Conservation (phyloP, 352 stramenopile genomes). For the Globisporangium solare region DNA sequence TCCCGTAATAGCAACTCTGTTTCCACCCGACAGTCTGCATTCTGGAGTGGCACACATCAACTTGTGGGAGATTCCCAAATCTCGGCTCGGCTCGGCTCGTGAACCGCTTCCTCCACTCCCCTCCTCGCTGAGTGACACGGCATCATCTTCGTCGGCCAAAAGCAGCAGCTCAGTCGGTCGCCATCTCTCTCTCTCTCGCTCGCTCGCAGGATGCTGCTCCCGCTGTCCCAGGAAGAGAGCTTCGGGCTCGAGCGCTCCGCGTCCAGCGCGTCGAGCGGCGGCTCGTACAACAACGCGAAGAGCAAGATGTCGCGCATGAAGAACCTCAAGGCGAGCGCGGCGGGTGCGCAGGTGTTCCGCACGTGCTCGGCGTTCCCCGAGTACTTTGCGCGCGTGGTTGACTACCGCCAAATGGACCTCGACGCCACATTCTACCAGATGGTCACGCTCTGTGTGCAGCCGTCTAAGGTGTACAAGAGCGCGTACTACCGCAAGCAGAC, state of each 20-base stretch:
- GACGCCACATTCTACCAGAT: constrained; percentile 88
- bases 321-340: constrained; percentile 27
- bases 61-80: too few species aligned
- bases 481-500: constrained; percentile 91
- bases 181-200: constrained; percentile 1
- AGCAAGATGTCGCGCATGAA: constrained; percentile 13
- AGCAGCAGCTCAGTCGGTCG: background rate
- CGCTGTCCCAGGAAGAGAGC: constrained; percentile 19
- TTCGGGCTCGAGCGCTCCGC: constrained; percentile 4
- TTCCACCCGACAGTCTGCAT: too few species aligned
- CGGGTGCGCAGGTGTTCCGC: constrained; percentile 49
- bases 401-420: constrained; percentile 87
- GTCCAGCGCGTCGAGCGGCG: background rate
- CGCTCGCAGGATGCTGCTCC: constrained; percentile 14
- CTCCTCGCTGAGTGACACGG: constrained; percentile 3
- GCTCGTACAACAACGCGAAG: constrained; percentile 3
- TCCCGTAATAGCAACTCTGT: too few species aligned
- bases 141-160: background rate
- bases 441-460: constrained; percentile 82
- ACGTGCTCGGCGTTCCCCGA: constrained; percentile 73
- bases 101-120: background rate
- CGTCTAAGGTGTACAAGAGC: constrained; percentile 85
- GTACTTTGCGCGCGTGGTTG: constrained; percentile 76
- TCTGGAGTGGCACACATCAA: too few species aligned
- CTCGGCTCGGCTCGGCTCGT: background rate